phyloP scores from a whole-genome alignment of 2,329 filamentous ascomycete species.

The Hyphodiscus sp. region DNA sequence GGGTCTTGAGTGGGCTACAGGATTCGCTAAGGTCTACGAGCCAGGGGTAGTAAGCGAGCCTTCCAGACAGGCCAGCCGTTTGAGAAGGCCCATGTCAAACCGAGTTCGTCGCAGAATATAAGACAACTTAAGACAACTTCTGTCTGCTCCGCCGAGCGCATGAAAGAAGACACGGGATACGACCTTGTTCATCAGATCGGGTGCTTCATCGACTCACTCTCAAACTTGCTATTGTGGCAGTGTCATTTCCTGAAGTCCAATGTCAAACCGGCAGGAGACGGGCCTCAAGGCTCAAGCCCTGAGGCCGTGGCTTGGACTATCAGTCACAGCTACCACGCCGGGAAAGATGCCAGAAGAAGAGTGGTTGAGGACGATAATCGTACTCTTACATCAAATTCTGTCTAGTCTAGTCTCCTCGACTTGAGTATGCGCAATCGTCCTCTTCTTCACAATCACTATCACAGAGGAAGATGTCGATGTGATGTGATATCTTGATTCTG shows the following conservation, averaged over 20 bases:
- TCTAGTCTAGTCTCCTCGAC: background rate
- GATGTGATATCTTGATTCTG: background rate
- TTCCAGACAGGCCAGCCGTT: constrained; percentile 5
- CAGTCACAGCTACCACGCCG: background rate
- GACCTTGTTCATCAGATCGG: background rate
- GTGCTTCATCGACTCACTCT: background rate
- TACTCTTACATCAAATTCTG: background rate
- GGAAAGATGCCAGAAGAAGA: background rate
- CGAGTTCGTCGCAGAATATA: constrained; percentile 6
- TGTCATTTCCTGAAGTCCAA: background rate
- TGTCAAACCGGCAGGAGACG: background rate
- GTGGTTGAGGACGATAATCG: background rate
- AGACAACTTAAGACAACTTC: background rate
- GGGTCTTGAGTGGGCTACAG: background rate
- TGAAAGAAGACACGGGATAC: background rate
- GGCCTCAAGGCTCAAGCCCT: no score
- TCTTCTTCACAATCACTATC: background rate
- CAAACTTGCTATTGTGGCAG: background rate
- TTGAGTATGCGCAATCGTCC: background rate
- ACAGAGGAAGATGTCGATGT: background rate
- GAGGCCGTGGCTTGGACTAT: no score
- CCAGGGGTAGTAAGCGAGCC: background rate
- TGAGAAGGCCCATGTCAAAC: constrained; percentile 7
- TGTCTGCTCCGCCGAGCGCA: background rate
- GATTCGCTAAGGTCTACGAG: background rate